Percentiles rank a stretch among this genome's conserved stretches.
Conservation (phyloP, 345 rosid genomes). For the Brassica carinata region DNA sequence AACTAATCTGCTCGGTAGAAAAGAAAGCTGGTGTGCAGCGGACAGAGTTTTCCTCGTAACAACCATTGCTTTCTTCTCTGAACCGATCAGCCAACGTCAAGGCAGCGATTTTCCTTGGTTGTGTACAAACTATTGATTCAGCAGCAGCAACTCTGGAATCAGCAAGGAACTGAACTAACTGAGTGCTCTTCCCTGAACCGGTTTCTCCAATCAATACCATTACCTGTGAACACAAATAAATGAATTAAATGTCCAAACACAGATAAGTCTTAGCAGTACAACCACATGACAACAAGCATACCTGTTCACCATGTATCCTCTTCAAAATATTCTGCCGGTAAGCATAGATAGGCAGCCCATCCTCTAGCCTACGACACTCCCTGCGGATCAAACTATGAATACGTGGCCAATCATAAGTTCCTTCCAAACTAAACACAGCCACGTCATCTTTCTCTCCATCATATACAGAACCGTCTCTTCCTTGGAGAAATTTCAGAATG, state of each 20-base stretch:
- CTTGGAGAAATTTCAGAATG: slow-evolving; percentile 50
- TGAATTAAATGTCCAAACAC: background rate
- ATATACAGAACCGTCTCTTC: slow-evolving; percentile 13
- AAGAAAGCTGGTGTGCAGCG: slow-evolving; percentile 59
- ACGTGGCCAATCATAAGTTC: slow-evolving; percentile 52
- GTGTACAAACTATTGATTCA: slow-evolving; percentile 78
- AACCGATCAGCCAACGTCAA: slow-evolving; percentile 71
- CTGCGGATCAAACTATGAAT: slow-evolving; percentile 55
- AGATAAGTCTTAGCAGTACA: background rate
- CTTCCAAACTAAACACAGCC: slow-evolving; percentile 46
- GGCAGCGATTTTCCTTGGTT: slow-evolving; percentile 90
- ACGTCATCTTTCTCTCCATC: background rate
- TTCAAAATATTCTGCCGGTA: slow-evolving; percentile 53
- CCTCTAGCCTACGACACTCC: slow-evolving; percentile 74
- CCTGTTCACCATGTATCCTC: slow-evolving; percentile 57
- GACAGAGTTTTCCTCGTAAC: slow-evolving; percentile 54
- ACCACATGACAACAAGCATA: slow-evolving; percentile 25
- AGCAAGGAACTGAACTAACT: slow-evolving; percentile 85
- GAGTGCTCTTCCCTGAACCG: slow-evolving; percentile 96
- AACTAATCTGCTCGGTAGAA: slow-evolving; percentile 53
- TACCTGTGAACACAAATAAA: slow-evolving; percentile 46
- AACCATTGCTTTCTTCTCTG: slow-evolving; percentile 69
- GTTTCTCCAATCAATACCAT: slow-evolving; percentile 88
- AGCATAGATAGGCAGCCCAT: slow-evolving; percentile 76
- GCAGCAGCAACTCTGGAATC: slow-evolving; percentile 72